Conservation (phyloP, 2,329 filamentous ascomycete species). For the Ceratocystis variospora region DNA sequence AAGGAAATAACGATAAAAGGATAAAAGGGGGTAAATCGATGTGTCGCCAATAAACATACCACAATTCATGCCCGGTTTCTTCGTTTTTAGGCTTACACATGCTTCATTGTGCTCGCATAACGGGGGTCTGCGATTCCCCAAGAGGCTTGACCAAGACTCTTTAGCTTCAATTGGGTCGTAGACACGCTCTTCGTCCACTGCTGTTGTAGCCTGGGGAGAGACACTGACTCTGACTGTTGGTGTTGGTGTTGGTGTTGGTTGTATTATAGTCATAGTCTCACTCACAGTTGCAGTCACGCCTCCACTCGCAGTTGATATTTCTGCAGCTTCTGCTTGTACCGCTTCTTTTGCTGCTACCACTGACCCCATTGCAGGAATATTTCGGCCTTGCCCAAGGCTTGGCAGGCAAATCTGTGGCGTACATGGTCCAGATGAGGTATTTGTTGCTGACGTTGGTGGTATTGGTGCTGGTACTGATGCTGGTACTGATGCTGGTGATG, state of each 20-base stretch:
- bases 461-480: too few relatives aligned
- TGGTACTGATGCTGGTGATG: too few relatives aligned
- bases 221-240: not conserved
- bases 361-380: too few relatives aligned
- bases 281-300: not conserved
- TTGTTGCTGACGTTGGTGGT: too few relatives aligned
- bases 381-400: too few relatives aligned
- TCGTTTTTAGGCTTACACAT: conserved; percentile 70
- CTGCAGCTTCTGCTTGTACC: not conserved
- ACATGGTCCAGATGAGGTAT: too few relatives aligned
- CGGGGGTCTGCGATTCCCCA: conserved; percentile 60
- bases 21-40: not conserved
- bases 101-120: conserved; percentile 80
- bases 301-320: not conserved
- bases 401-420: too few relatives aligned
- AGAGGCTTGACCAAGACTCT: conserved; percentile 74
- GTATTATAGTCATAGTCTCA: not conserved
- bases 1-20: not conserved
- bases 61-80: conserved; percentile 75
- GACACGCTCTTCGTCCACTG: conserved; percentile 23
- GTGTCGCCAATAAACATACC: conserved; percentile 33
- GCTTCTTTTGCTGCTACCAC: not conserved
- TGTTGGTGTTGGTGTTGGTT: not conserved
- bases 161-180: conserved; percentile 60
- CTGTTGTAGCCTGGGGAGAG: not conserved